A percentile compares a stretch with the other conserved stretches of the same genome.
These are phyloP conservation scores for Tricholoma terreum DNA, from an alignment of 768 basidiomycete species.

Conservation along the genomic window DNA sequence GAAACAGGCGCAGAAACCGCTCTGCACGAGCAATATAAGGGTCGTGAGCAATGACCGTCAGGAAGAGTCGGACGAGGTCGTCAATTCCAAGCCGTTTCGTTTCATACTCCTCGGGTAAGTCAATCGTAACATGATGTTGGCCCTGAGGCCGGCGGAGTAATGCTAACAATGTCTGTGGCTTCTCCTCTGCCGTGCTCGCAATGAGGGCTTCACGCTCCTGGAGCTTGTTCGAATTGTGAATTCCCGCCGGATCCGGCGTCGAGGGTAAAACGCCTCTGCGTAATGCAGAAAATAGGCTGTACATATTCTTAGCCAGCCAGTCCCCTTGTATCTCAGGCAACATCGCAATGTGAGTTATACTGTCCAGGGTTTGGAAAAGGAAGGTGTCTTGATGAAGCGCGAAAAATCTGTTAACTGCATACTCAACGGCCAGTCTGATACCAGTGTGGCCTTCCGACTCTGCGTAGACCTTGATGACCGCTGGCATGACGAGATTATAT, in stretches of 20 bases:
- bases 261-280: constrained; percentile 36
- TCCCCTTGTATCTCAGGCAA: constrained; percentile 45
- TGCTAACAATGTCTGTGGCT: constrained; percentile 65
- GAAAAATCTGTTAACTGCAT: constrained; percentile 68
- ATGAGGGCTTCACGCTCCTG: constrained; percentile 73
- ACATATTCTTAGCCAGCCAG: constrained; percentile 56
- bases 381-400: constrained; percentile 71
- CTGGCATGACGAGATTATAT: constrained; percentile 74
- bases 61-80: constrained; percentile 65
- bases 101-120: constrained; percentile 61
- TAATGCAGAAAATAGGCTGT: constrained; percentile 56
- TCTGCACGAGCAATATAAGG: constrained; percentile 63
- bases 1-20: constrained; percentile 63
- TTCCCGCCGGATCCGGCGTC: constrained; percentile 60
- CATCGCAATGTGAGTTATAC: constrained; percentile 52
- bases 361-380: constrained; percentile 69
- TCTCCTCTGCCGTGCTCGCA: constrained; percentile 67
- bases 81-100: constrained; percentile 54
- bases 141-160: constrained; percentile 46
- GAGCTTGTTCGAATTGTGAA: constrained; percentile 56
- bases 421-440: constrained; percentile 68
- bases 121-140: constrained; percentile 38
- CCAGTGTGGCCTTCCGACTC: constrained; percentile 55
- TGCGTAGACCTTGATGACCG: constrained; percentile 65
- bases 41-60: constrained; percentile 80